These are phyloP conservation scores for Beauveria rudraprayagi DNA, from an alignment of 2,329 filamentous ascomycete species.

Conservation along the genomic window DNA sequence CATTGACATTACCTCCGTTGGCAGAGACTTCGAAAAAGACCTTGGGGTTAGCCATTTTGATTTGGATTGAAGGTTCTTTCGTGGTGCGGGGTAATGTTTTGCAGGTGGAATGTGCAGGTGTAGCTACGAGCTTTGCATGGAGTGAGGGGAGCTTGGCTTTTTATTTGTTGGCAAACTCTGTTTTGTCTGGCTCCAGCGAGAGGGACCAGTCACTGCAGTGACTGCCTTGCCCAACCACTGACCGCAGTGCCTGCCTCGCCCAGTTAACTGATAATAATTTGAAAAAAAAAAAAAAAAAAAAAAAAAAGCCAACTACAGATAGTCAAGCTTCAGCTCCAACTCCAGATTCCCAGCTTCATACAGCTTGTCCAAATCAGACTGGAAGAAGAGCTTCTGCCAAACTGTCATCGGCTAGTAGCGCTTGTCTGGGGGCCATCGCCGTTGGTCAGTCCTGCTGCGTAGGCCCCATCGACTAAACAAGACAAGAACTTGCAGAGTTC, in stretches of 20 bases:
- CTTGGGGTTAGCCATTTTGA: constrained; percentile 11
- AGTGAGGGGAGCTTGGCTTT: background rate
- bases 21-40: constrained; percentile 15
- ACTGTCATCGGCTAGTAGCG: background rate
- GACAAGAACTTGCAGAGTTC: background rate
- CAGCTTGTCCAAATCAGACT: too few relatives aligned
- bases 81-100: background rate
- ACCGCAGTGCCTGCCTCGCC: too few relatives aligned
- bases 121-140: background rate
- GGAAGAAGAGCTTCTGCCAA: background rate
- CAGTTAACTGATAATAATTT: too few relatives aligned
- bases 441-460: background rate
- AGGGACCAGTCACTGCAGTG: background rate
- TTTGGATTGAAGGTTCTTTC: background rate
- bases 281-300: too few relatives aligned
- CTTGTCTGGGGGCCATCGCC: background rate
- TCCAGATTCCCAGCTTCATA: too few relatives aligned
- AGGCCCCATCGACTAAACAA: background rate
- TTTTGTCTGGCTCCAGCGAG: background rate
- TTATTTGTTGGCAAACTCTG: constrained; percentile 1
- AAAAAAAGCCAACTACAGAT: too few relatives aligned
- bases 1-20: constrained; percentile 7
- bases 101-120: background rate
- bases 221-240: too few relatives aligned
- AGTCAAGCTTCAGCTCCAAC: too few relatives aligned